Percentiles rank a stretch among this genome's conserved stretches.
phyloP scores from a whole-genome alignment of 2,329 filamentous ascomycete genomes.

The Diaporthe ampelina region DNA sequence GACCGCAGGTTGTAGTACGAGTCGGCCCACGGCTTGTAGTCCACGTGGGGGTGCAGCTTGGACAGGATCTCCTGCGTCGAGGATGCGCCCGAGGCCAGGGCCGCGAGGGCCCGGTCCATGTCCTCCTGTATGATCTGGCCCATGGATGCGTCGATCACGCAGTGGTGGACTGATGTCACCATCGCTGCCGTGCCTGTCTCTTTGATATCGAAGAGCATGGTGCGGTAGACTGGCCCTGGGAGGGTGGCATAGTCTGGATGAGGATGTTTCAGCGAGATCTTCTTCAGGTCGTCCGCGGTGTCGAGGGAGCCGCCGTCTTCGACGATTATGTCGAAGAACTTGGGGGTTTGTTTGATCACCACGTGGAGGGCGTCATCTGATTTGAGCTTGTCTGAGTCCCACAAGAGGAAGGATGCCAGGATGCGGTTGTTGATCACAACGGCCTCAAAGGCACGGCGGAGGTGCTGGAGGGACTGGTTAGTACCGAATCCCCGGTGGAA shows the following conservation, averaged over 20 bases:
- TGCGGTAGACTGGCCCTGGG: conserved; percentile 33
- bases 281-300: conserved; percentile 25
- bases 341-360: conserved; percentile 26
- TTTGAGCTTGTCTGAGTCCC: conserved; percentile 17
- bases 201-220: conserved; percentile 33
- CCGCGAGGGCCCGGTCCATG: conserved; percentile 30
- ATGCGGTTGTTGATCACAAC: conserved; percentile 37
- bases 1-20: conserved; percentile 41
- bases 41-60: conserved; percentile 40
- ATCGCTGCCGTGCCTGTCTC: conserved; percentile 29
- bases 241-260: conserved; percentile 31
- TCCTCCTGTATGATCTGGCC: conserved; percentile 31
- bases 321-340: conserved; percentile 34
- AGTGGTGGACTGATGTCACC: conserved; percentile 25
- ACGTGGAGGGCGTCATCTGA: conserved; percentile 36
- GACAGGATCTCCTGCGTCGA: conserved; percentile 20
- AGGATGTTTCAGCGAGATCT: conserved; percentile 15
- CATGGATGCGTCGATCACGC: conserved; percentile 32
- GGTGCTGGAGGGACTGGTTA: conserved; percentile 14
- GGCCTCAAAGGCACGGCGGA: conserved; percentile 34
- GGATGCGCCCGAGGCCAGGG: neutral
- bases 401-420: conserved; percentile 37
- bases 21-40: conserved; percentile 44
- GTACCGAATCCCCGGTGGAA: neutral
- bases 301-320: conserved; percentile 30